These are phyloP conservation scores for Fusarium protoensiforme DNA, from an alignment of 2,329 filamentous ascomycete genomes.

Conservation along the genomic window DNA sequence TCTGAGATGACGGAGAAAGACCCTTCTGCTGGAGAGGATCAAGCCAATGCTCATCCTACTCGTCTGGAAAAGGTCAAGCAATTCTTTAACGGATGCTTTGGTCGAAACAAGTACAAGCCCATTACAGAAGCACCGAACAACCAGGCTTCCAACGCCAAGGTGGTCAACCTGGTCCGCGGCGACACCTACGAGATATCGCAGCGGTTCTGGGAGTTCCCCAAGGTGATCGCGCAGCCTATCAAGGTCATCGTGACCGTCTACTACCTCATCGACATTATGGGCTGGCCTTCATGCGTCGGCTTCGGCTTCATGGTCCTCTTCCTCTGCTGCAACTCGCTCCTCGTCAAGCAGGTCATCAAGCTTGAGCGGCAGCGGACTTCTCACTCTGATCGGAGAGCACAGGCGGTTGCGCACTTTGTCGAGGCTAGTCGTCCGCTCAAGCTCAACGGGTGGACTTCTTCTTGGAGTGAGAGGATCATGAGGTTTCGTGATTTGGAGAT, in stretches of 20 bases:
- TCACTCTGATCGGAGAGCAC: constrained; percentile 81
- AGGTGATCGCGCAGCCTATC: constrained; percentile 80
- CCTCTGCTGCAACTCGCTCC: constrained; percentile 74
- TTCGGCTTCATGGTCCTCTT: constrained; percentile 75
- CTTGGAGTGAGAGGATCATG: constrained; percentile 51
- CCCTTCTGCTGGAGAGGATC: constrained; percentile 14
- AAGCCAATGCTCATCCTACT: not conserved
- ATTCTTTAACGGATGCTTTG: constrained; percentile 33
- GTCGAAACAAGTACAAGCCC: constrained; percentile 29
- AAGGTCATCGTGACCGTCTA: constrained; percentile 75
- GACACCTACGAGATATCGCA: constrained; percentile 87
- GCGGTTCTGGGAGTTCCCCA: constrained; percentile 87
- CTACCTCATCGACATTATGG: constrained; percentile 78
- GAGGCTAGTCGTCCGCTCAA: constrained; percentile 79
- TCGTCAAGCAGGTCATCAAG: constrained; percentile 73
- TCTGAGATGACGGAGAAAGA: constrained; percentile 52
- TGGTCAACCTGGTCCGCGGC: constrained; percentile 85
- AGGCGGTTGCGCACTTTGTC: constrained; percentile 86
- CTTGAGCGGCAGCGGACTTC: constrained; percentile 78
- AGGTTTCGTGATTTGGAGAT: constrained; percentile 50
- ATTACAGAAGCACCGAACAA: constrained; percentile 44
- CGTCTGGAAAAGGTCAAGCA: constrained; percentile 9
- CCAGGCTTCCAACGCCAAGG: constrained; percentile 87
- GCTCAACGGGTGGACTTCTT: constrained; percentile 54
- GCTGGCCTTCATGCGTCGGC: constrained; percentile 81